Base-by-base conservation (phyloP, 345 rosid genomes). In the Toxicodendron radicans region DNA sequence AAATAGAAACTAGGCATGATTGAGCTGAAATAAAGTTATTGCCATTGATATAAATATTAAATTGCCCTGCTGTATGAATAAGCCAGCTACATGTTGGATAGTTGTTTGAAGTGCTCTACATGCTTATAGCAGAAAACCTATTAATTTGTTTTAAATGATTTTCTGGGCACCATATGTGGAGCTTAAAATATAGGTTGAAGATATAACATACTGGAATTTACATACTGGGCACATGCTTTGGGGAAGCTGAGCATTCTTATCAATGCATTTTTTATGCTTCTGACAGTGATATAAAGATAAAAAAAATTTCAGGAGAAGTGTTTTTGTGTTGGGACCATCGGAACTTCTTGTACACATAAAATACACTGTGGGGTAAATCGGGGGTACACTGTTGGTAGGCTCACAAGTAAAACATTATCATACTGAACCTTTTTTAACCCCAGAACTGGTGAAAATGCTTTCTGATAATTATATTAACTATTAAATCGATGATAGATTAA, bases 181-280 rank as follows among this genome's bases (percentile, higher is more conserved):
- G 51, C 27, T 64, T 64, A 64, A 38, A 41, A 64, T 48, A 27
- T 64, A 38, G 51, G 67, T 41, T 64, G 46, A 64, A 38, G 49
- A 64, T 12, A 38, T 2, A 10, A 3, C 48, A 27, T 10, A 11
- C 51, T 64, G 51, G 10, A 64, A 64, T 5, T 23, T 64, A 41
- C 20, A 16, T 62, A n/a, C 30, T 0, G 41, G 11, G 23, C 68
- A n/a, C 24, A n/a, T 20, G 51, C 14, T 35, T 33, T 62, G n/a
- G 48, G 43, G 66, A 18, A 35, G 66, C 16, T 10, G 7, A 20
- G 8, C 52, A 1, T 41, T 64, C 11, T 43, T 64, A 16, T 38
- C 24, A 1, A 17, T n/a, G 24, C 51, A 64, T n/a, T 41, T 64
- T n/a, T 41, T 64, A 16, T 41, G 32, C 49, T 64, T 41, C 18